phyloP scores from a whole-genome alignment of 345 rosid genomes.

The Balakata baccata region DNA sequence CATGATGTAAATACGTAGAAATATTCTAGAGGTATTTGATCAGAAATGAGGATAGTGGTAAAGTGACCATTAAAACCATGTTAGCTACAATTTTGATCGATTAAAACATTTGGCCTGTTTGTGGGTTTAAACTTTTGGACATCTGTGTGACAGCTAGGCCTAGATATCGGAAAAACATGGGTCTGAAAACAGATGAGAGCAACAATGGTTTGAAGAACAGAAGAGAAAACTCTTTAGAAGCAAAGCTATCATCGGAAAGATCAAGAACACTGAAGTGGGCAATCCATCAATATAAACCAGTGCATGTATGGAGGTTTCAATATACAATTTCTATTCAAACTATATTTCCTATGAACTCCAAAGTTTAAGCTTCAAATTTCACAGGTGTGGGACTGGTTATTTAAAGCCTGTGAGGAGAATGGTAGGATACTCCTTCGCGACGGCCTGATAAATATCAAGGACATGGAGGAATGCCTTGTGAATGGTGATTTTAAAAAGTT shows the following conservation, averaged over 20 bases:
- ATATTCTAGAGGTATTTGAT: background rate
- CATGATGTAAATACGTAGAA: background rate
- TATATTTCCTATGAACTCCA: background rate
- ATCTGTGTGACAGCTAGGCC: slow-evolving; percentile 71
- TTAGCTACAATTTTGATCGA: background rate
- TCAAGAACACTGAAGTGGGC: slow-evolving; percentile 55
- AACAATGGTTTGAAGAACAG: slow-evolving; percentile 33
- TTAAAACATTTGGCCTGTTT: background rate
- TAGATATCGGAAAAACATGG: slow-evolving; percentile 45
- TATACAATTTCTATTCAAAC: background rate
- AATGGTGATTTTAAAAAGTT: slow-evolving; percentile 62
- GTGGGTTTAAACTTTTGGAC: slow-evolving; percentile 16
- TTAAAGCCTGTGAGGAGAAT: slow-evolving; percentile 75
- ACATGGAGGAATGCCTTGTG: slow-evolving; percentile 57
- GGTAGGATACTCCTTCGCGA: slow-evolving; percentile 63
- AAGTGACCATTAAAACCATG: background rate
- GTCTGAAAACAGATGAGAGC: slow-evolving; percentile 29
- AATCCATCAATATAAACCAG: slow-evolving; percentile 57
- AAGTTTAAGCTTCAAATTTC: slow-evolving; percentile 7
- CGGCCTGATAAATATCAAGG: slow-evolving; percentile 54
- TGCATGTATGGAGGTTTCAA: slow-evolving; percentile 45
- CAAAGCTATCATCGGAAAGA: slow-evolving; percentile 47
- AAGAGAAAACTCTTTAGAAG: slow-evolving; percentile 42
- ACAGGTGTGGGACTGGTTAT: slow-evolving; percentile 92
- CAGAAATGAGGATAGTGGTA: background rate